Evolutionary conservation across 495 filamentous ascomycete genomes (phyloP).

Genomic region (Xylona heveae): DNA sequence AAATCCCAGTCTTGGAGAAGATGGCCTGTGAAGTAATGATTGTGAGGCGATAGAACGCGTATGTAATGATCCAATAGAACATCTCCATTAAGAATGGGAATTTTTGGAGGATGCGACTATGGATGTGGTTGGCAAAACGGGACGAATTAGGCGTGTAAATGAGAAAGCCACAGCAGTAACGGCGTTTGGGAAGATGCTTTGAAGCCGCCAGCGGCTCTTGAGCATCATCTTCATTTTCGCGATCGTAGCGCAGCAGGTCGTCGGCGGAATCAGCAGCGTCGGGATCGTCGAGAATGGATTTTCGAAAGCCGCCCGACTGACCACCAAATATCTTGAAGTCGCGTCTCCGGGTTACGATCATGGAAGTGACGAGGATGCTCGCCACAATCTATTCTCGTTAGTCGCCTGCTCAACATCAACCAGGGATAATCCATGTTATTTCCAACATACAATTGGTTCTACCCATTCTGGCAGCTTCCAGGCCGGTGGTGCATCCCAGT

Average conservation of each 20-base stretch:
- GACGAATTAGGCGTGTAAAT: conserved; percentile 35
- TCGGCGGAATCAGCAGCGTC: conserved; percentile 20
- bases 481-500: no score
- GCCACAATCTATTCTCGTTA: conserved; percentile 33
- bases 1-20: conserved; percentile 35
- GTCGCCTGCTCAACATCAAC: conserved; percentile 4
- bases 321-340: conserved; percentile 23
- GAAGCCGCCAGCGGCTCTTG: conserved; percentile 6
- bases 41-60: conserved; percentile 39
- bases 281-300: conserved; percentile 17
- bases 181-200: conserved; percentile 24
- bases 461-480: conserved; percentile 31
- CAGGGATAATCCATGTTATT: conserved; percentile 7
- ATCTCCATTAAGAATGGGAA: conserved; percentile 62
- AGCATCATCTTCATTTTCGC: conserved; percentile 13
- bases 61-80: conserved; percentile 62
- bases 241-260: conserved; percentile 14
- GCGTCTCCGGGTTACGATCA: conserved; percentile 31
- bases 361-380: conserved; percentile 32
- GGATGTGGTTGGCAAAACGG: conserved; percentile 29
- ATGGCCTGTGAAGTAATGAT: conserved; percentile 34
- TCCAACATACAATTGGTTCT: conserved; percentile 29
- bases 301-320: conserved; percentile 11
- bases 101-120: conserved; percentile 38
- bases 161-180: conserved; percentile 21